Conservation (phyloP, 305 asterid genomes). For the Andrographis paniculata region DNA sequence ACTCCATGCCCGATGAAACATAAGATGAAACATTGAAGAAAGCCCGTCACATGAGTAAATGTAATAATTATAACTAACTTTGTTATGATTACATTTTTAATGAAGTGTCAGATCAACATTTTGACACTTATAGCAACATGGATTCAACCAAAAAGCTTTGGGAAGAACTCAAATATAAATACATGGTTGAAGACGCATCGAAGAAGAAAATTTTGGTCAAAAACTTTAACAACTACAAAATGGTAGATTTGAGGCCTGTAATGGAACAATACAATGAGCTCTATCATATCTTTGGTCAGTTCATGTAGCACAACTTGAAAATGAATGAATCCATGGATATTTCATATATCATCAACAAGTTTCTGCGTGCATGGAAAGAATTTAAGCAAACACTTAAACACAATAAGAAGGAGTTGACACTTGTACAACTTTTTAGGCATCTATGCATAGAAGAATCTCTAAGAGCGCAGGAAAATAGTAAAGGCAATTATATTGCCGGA, state of each 20-base stretch:
- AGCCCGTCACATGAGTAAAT: not conserved
- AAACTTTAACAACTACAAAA: not conserved
- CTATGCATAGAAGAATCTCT: not conserved
- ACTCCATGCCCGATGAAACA: not conserved
- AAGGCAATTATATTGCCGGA: not conserved
- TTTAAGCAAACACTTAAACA: too few species aligned
- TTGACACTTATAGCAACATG: not conserved
- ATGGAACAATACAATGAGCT: not conserved
- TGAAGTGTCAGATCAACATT: not conserved
- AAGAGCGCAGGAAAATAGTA: not conserved
- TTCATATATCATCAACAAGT: not conserved
- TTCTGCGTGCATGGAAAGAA: not conserved
- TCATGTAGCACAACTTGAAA: not conserved
- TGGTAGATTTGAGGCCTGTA: not conserved
- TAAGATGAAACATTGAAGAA: not conserved
- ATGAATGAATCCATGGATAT: not conserved
- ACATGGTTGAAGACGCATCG: not conserved
- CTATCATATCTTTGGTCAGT: too few species aligned
- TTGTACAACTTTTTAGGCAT: not conserved
- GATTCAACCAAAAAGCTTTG: not conserved
- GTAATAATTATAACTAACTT: not conserved
- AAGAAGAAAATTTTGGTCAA: not conserved
- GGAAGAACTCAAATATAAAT: not conserved
- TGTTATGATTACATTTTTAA: not conserved
- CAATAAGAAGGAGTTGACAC: not conserved